Conservation (phyloP, 257 asterid genomes). For the Fraxinus quadrangulata region DNA sequence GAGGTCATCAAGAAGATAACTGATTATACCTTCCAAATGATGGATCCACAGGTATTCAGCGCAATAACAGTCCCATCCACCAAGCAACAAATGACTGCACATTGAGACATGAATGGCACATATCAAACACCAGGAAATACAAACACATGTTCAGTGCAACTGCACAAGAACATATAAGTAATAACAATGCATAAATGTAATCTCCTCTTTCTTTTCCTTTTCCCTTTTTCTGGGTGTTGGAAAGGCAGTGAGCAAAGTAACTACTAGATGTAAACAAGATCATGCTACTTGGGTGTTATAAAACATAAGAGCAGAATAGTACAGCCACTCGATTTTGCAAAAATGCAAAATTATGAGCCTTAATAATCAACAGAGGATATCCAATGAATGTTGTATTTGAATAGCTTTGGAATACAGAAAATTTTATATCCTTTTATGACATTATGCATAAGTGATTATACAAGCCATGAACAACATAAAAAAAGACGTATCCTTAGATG, state of each 20-base stretch:
- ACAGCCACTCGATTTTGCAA: neutral
- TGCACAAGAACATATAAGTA: conserved; percentile 5
- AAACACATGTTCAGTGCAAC: neutral
- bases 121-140: conserved; percentile 19
- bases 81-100: conserved; percentile 86
- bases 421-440: neutral
- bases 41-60: conserved; percentile 60
- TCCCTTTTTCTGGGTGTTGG: neutral
- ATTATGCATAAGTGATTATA: neutral
- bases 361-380: neutral
- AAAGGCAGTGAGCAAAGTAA: neutral
- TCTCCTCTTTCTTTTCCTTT: neutral
- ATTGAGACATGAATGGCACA: conserved; percentile 17
- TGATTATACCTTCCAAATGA: conserved; percentile 73
- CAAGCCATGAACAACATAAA: conserved; percentile 16
- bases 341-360: neutral
- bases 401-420: conserved; percentile 12
- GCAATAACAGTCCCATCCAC: conserved; percentile 73
- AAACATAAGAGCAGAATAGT: conserved; percentile 9
- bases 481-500: conserved; percentile 6
- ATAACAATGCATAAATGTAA: conserved; percentile 16
- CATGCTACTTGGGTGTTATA: conserved; percentile 10
- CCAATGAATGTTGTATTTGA: neutral
- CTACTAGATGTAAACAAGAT: conserved; percentile 12
- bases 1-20: conserved; percentile 11